phyloP scores from a whole-genome alignment of 371 early-diverging fungal genomes.

The Apophysomyces trapeziformis region DNA sequence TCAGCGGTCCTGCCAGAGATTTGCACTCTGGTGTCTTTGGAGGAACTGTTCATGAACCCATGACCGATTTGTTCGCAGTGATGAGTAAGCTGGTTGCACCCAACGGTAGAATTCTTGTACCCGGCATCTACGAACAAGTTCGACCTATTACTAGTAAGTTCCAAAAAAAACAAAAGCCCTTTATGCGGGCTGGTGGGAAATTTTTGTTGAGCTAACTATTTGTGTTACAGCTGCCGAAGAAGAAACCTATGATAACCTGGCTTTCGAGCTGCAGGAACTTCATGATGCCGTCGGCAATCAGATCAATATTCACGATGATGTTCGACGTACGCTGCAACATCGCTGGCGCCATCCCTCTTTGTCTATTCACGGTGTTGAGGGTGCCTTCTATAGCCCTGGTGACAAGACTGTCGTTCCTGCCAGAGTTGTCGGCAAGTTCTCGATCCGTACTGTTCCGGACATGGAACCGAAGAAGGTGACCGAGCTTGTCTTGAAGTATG shows the following conservation, averaged over 20 bases:
- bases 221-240: conserved; percentile 68
- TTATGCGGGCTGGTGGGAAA: neutral
- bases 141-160: conserved; percentile 75
- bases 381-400: conserved; percentile 93
- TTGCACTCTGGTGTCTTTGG: conserved; percentile 98
- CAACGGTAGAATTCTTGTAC: conserved; percentile 88
- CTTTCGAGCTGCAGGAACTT: conserved; percentile 81
- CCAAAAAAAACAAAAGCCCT: neutral
- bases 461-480: conserved; percentile 84
- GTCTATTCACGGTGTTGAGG: conserved; percentile 96
- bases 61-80: conserved; percentile 88
- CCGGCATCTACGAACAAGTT: conserved; percentile 93
- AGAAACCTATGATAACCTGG: conserved; percentile 80
- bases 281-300: conserved; percentile 81
- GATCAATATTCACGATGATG: conserved; percentile 76
- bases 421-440: conserved; percentile 95
- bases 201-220: neutral
- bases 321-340: conserved; percentile 81
- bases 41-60: conserved; percentile 96
- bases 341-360: conserved; percentile 96
- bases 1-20: conserved; percentile 87
- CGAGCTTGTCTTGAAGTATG: conserved; percentile 72
- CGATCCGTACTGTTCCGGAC: conserved; percentile 93
- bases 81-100: conserved; percentile 86
- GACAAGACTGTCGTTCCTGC: conserved; percentile 98